These are phyloP conservation scores for Kwoniella sp. DNA, from an alignment of 768 basidiomycete species.

Conservation along the genomic window DNA sequence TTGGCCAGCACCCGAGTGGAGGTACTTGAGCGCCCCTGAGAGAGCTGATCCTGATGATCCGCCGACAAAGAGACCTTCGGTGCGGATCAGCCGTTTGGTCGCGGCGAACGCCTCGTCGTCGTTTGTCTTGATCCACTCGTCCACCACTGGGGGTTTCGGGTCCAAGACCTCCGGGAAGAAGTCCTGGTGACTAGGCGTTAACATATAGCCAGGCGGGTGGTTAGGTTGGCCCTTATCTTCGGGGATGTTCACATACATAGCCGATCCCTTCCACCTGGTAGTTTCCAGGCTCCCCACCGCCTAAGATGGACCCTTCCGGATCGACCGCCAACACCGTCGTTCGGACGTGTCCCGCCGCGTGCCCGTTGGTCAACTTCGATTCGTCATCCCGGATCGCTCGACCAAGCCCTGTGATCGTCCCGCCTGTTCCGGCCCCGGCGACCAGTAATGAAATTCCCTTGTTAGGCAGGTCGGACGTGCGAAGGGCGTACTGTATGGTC, in stretches of 20 bases:
- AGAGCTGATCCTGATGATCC: slow-evolving; percentile 88
- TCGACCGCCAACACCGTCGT: slow-evolving; percentile 72
- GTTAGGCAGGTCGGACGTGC: slow-evolving; percentile 55
- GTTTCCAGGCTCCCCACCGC: slow-evolving; percentile 53
- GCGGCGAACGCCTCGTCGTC: slow-evolving; percentile 77
- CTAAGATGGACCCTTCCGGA: slow-evolving; percentile 90
- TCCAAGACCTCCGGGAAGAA: slow-evolving; percentile 84
- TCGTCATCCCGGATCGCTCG: slow-evolving; percentile 28
- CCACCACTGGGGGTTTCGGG: slow-evolving; percentile 58
- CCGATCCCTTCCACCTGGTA: slow-evolving; percentile 97
- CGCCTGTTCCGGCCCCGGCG: slow-evolving; percentile 89
- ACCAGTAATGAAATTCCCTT: slow-evolving; percentile 62
- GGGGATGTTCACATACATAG: slow-evolving; percentile 31
- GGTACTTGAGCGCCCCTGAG: slow-evolving; percentile 69
- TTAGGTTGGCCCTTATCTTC: background rate
- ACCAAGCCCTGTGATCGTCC: slow-evolving; percentile 74
- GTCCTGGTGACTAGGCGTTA: slow-evolving; percentile 53
- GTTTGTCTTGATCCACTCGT: slow-evolving; percentile 70
- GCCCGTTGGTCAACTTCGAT: slow-evolving; percentile 37
- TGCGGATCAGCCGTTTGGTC: slow-evolving; percentile 69
- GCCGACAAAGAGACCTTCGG: slow-evolving; percentile 84
- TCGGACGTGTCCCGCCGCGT: background rate
- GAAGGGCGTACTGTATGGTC: slow-evolving; percentile 54
- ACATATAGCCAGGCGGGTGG: too few relatives aligned
- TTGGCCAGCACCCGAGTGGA: slow-evolving; percentile 66